phyloP scores from a whole-genome alignment of 208 protist species.

The Trypanosoma mega region DNA sequence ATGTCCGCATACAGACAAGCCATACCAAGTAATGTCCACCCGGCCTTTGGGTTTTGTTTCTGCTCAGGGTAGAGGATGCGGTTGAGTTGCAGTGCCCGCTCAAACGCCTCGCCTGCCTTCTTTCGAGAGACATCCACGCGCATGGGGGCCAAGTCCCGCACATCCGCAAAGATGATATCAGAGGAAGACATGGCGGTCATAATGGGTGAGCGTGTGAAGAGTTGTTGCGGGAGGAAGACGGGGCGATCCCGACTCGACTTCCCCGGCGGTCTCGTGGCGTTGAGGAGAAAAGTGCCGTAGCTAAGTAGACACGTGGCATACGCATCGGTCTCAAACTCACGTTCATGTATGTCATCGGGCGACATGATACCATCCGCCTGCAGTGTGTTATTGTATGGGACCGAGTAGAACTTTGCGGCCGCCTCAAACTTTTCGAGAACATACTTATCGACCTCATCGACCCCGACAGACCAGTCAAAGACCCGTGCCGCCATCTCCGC shows the following conservation, averaged over 20 bases:
- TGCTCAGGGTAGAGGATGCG: slow-evolving; percentile 60
- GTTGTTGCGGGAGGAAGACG: slow-evolving; percentile 77
- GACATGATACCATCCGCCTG: slow-evolving; percentile 81
- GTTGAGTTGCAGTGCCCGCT: slow-evolving; percentile 73
- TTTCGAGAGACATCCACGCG: slow-evolving; percentile 52
- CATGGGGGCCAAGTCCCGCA: slow-evolving; percentile 30
- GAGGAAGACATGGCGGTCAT: slow-evolving; percentile 55
- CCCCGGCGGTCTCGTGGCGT: slow-evolving; percentile 42
- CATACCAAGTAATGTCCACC: slow-evolving; percentile 66
- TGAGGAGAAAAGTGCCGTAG: slow-evolving; percentile 69
- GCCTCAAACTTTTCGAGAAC: slow-evolving; percentile 43
- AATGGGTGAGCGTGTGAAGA: slow-evolving; percentile 69
- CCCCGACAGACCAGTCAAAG: slow-evolving; percentile 55
- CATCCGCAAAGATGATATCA: slow-evolving; percentile 58
- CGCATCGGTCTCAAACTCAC: slow-evolving; percentile 49
- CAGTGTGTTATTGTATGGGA: slow-evolving; percentile 53
- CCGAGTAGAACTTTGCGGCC: slow-evolving; percentile 64
- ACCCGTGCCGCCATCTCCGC: slow-evolving; percentile 66
- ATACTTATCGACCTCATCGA: slow-evolving; percentile 41
- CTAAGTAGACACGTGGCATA: slow-evolving; percentile 63
- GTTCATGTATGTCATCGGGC: slow-evolving; percentile 34
- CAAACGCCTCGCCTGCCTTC: slow-evolving; percentile 53
- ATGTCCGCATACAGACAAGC: slow-evolving; percentile 87
- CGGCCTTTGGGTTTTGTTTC: slow-evolving; percentile 58
- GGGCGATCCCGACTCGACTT: slow-evolving; percentile 48